Base-by-base conservation (phyloP, 2,329 filamentous ascomycete species). In the Exophiala sp. region DNA sequence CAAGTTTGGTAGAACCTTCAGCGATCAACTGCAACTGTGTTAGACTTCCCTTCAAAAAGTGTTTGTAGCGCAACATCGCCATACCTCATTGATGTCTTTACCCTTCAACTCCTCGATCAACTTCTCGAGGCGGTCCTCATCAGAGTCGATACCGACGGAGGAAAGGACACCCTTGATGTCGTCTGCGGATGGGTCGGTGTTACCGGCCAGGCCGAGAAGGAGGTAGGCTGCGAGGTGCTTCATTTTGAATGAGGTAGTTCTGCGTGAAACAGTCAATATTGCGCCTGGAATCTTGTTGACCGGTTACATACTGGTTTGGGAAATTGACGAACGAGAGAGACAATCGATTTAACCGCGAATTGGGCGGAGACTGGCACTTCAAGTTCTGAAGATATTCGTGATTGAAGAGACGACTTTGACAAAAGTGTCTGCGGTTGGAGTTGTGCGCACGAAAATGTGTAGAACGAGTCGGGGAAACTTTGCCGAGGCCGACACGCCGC, bases 151-250 rank as follows among this genome's bases (percentile, higher is more conserved):
- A 70, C 94, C 94, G 72, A 97, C 94, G 67, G 92, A 89, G 71
- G 85, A 84, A 74, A 99, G 89, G 70, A 99, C 91, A 62, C 72
- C 74, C 82, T 89, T 94, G 84, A 99, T 79, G 74, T 97, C 91
- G 65, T 77, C 76, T 69, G 88, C 89, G 64, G 88, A 91, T 69
- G 94, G 94, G 63, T 85, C 85, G 80, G 83, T 76, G 85, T 96
- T 97, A 80, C 94, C 94, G 75, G 84, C 92, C 68, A 97, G 88
- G 80, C 81, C 79, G 77, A 97, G 89, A 74, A 99, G 92, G 73
- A 99, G 91, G 86, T 95, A 97, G 75, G 94, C 92, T 75, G 94
- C 94, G 82, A 99, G 88, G 82, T 97, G 87, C 91, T 99, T 97
- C 94, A 99, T 97, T 90, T 86, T 95, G 75, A 72, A 68, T 47